Percentiles rank a stretch among this genome's conserved stretches.
These are phyloP conservation scores for Thelephora terrestris DNA, from an alignment of 1,284 basidiomycete species.

Conservation along the genomic window DNA sequence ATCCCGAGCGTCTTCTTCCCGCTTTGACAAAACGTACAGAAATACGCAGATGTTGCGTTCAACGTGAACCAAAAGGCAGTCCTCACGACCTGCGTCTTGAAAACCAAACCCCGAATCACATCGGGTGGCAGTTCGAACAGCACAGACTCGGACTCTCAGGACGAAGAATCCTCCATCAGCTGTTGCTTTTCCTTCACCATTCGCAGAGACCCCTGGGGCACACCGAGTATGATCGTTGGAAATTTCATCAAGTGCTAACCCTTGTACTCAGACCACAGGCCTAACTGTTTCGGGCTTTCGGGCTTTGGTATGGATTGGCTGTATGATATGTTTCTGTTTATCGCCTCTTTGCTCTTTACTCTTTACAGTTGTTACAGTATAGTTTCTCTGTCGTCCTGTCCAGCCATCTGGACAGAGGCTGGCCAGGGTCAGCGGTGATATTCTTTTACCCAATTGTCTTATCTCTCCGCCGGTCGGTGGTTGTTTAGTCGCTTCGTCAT, in stretches of 20 bases:
- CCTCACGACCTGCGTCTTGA: conserved; percentile 85
- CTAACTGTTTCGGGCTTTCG: too few species aligned
- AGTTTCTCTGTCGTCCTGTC: too few species aligned
- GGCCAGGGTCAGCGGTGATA: too few species aligned
- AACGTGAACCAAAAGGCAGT: conserved; percentile 85
- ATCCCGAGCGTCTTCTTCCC: not conserved
- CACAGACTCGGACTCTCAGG: conserved; percentile 23
- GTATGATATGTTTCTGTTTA: too few species aligned
- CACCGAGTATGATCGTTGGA: conserved; percentile 88
- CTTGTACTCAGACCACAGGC: too few species aligned
- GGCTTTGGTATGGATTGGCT: too few species aligned
- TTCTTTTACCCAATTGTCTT: too few species aligned
- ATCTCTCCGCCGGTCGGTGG: too few species aligned
- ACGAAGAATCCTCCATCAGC: conserved; percentile 69
- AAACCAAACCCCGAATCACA: conserved; percentile 54
- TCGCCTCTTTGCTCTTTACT: too few species aligned
- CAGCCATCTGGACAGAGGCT: too few species aligned
- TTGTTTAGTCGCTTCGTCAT: too few species aligned
- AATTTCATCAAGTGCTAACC: conserved; percentile 62
- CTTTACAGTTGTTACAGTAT: too few species aligned
- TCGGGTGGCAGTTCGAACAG: conserved; percentile 17
- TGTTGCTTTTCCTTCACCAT: conserved; percentile 98
- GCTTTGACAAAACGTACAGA: conserved; percentile 32
- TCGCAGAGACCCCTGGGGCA: conserved; percentile 81
- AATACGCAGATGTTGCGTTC: conserved; percentile 93